Percentiles rank a stretch among this genome's conserved stretches.
Evolutionary conservation across 768 basidiomycete species (phyloP).

Genomic region (Boletus rubescentipes): DNA sequence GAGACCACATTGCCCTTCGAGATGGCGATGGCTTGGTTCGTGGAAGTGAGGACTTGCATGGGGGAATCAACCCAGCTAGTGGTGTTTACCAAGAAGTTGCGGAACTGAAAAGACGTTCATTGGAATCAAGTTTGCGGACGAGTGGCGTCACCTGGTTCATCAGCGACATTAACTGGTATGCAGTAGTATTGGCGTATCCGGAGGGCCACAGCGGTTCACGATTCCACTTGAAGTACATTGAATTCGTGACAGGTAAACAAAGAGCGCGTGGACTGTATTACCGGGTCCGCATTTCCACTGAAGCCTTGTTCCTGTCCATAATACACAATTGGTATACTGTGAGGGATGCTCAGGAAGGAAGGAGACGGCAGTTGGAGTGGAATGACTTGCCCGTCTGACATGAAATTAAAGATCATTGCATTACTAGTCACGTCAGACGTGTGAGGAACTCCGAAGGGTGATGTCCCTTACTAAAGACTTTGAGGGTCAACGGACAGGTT

Average conservation of each 20-base stretch:
- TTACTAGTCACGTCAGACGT: slow-evolving; percentile 44
- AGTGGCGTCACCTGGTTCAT: slow-evolving; percentile 51
- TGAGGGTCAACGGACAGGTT: slow-evolving; percentile 72
- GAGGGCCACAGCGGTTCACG: slow-evolving; percentile 78
- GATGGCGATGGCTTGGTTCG: slow-evolving; percentile 55
- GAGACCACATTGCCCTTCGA: slow-evolving; percentile 63
- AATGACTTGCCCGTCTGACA: slow-evolving; percentile 59
- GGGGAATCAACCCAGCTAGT: slow-evolving; percentile 51
- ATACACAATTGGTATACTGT: slow-evolving; percentile 74
- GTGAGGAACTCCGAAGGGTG: neutral
- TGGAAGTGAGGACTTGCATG: slow-evolving; percentile 51
- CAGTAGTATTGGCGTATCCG: slow-evolving; percentile 54
- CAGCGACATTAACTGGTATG: slow-evolving; percentile 56
- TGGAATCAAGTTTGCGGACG: neutral
- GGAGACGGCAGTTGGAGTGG: neutral
- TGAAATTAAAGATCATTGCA: slow-evolving; percentile 71
- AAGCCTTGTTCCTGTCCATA: slow-evolving; percentile 80
- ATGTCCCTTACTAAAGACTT: slow-evolving; percentile 53
- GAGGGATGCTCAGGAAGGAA: neutral
- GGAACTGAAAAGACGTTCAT: slow-evolving; percentile 41
- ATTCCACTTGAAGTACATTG: slow-evolving; percentile 48
- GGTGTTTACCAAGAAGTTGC: slow-evolving; percentile 60
- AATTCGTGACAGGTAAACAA: neutral
- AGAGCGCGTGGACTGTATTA: slow-evolving; percentile 30
- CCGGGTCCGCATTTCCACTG: slow-evolving; percentile 63